A percentile compares a stretch with the other conserved stretches of the same genome.
These are phyloP conservation scores for Lachnellula arida DNA, from an alignment of 2,329 filamentous ascomycete genomes.

Conservation along the genomic window DNA sequence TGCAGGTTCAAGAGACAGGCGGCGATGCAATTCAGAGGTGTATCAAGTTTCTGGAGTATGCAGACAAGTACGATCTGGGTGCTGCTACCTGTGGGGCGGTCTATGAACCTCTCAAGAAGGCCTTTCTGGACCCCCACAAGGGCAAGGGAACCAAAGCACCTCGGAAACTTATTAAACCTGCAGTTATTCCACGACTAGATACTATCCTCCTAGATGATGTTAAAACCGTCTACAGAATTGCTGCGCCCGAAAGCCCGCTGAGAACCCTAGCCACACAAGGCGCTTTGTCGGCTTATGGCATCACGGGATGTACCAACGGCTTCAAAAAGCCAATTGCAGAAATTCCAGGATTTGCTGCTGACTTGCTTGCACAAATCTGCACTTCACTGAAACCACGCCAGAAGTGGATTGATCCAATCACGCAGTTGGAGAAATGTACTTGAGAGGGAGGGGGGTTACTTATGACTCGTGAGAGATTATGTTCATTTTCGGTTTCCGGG, in stretches of 20 bases:
- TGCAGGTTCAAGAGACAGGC: not conserved
- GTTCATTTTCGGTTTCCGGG: not conserved
- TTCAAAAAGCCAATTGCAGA: not conserved
- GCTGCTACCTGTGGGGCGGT: not conserved
- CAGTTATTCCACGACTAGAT: not conserved
- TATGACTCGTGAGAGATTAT: not conserved
- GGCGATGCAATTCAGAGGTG: not conserved
- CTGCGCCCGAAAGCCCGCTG: constrained; percentile 1
- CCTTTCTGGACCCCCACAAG: not conserved
- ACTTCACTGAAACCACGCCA: not conserved
- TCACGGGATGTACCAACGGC: not conserved
- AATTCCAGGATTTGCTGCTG: constrained; percentile 9
- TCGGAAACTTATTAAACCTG: not conserved
- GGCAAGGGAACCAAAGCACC: not conserved
- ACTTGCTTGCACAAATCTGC: constrained; percentile 6
- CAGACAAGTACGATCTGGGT: constrained; percentile 7
- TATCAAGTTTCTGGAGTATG: constrained; percentile 4
- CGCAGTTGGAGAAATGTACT: not conserved
- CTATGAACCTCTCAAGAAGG: constrained; percentile 1
- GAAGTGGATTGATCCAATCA: constrained; percentile 3
- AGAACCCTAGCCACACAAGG: constrained; percentile 2
- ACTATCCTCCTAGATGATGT: not conserved
- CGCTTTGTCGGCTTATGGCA: not conserved
- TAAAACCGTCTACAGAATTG: constrained; percentile 7
- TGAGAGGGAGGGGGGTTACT: not conserved